Evolutionary conservation across 2,329 filamentous ascomycete genomes (phyloP), one percentile per base, ranked within the genome.

Genomic region (Aspergillus calidoustus): DNA sequence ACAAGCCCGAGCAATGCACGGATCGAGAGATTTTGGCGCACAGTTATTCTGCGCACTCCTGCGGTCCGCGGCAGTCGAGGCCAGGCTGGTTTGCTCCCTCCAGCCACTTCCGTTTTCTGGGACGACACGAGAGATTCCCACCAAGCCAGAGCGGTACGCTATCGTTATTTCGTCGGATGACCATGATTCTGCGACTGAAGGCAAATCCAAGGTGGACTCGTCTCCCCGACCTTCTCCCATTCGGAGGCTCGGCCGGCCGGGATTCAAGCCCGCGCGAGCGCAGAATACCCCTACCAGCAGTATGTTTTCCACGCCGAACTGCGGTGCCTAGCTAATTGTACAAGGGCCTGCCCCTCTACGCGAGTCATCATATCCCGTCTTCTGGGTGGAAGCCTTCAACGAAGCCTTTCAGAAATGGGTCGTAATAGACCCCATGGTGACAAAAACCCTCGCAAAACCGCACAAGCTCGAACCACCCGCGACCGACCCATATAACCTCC

Each of bases 311-410:
- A 15, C 17, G 22, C 7, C 2, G 22, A 9, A 28, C 9, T n/a
- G 4, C 9, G 31, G 4, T 31, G 23, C 5, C 6, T 7, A 22
- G 22, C 57, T 65, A 34, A 63, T 57, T 54, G 62, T 60, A 25
- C 49, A 80, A 54, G 76, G 74, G 11, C 75, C 78, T 25, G 73
- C 74, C 38, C 77, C 77, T 22, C 78, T 90, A 11, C 84, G 83
- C 25, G 91, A 94, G 71, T 93, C 92, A 0, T 77, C 86, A 0
- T 91, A 89, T 70, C 95, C 95, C 0, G 84, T 98, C 3, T 98
- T 93, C 73, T 99, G 95, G 95, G 89, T 97, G 0, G 95, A 99
- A 78, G 89, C 92, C 3, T 91, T 97, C 66, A 93, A 97, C 65
- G 82, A 88, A 57, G 90, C 91, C 0, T 87, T 92, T 66, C 91